A percentile compares a stretch with the other conserved stretches of the same genome.
These are phyloP conservation scores for Rosa lucieae DNA, from an alignment of 306 rosid genomes.

Conservation along the genomic window DNA sequence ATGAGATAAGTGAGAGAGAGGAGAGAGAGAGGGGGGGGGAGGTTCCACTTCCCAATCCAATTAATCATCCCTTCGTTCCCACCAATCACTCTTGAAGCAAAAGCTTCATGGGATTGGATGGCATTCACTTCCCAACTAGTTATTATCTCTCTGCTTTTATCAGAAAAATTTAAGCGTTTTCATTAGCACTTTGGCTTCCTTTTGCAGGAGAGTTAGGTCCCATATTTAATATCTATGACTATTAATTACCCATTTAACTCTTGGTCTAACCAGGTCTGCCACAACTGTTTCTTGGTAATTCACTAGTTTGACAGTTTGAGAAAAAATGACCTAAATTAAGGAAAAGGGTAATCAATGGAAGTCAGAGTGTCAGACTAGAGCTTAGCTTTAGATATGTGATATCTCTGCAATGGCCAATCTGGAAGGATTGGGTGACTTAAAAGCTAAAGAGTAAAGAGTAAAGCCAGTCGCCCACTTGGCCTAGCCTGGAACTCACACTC, in stretches of 20 bases:
- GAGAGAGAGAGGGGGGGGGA: conserved; percentile 30
- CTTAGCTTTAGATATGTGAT: conserved; percentile 23
- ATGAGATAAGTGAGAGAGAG: conserved; percentile 52
- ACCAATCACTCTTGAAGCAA: conserved; percentile 42
- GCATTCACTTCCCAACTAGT: conserved; percentile 21
- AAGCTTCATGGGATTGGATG: conserved; percentile 15
- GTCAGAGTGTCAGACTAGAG: conserved; percentile 26
- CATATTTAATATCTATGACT: neutral
- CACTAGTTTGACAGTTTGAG: conserved; percentile 1
- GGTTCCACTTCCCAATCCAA: conserved; percentile 55
- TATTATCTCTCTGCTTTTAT: conserved; percentile 29
- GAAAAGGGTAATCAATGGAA: conserved; percentile 21
- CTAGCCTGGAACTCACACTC: conserved; percentile 12
- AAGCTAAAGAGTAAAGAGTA: neutral
- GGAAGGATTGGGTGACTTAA: conserved; percentile 37
- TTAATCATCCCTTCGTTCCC: conserved; percentile 23
- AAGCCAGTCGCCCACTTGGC: conserved; percentile 29
- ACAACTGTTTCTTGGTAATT: conserved; percentile 20
- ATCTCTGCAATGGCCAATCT: conserved; percentile 30
- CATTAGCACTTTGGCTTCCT: conserved; percentile 18
- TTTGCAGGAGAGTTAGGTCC: conserved; percentile 16
- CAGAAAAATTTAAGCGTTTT: conserved; percentile 28
- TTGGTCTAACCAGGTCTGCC: conserved; percentile 14
- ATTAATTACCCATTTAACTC: conserved; percentile 2
- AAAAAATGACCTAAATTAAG: neutral